Conservation (phyloP, 768 basidiomycete genomes). For the Termitomyces sp. region DNA sequence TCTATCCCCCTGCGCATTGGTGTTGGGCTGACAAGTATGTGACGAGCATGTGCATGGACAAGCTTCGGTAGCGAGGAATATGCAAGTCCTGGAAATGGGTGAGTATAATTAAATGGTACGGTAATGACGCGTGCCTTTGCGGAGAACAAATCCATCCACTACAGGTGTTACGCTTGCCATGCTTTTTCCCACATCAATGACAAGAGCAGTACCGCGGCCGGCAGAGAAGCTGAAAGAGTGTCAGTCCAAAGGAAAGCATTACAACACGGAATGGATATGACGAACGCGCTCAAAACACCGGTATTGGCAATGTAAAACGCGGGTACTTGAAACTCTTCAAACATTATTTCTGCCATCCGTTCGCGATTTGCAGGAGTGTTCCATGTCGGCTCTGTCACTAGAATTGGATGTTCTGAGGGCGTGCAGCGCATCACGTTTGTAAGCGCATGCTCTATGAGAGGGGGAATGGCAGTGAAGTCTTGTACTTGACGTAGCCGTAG, state of each 20-base stretch:
- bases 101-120: background rate
- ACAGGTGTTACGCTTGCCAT: constrained; percentile 92
- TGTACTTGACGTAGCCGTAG: constrained; percentile 39
- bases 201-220: constrained; percentile 95
- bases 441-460: constrained; percentile 72
- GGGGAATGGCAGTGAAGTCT: constrained; percentile 73
- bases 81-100: constrained; percentile 56
- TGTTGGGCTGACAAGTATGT: constrained; percentile 53
- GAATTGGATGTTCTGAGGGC: constrained; percentile 83
- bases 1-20: constrained; percentile 56
- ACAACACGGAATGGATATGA: constrained; percentile 7
- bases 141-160: constrained; percentile 94
- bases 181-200: constrained; percentile 90
- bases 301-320: constrained; percentile 97
- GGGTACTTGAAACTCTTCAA: constrained; percentile 92
- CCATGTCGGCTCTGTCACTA: constrained; percentile 96
- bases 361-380: constrained; percentile 91
- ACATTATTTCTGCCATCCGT: constrained; percentile 95
- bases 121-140: constrained; percentile 63
- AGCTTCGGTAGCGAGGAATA: constrained; percentile 76
- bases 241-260: background rate
- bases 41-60: constrained; percentile 74
- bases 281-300: constrained; percentile 89
- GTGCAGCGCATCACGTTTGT: constrained; percentile 73
- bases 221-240: constrained; percentile 73